Percentiles rank a stretch among this genome's conserved stretches.
Evolutionary conservation across 2,329 filamentous ascomycete species (phyloP).

Genomic region (Scedosporium aurantiacum): DNA sequence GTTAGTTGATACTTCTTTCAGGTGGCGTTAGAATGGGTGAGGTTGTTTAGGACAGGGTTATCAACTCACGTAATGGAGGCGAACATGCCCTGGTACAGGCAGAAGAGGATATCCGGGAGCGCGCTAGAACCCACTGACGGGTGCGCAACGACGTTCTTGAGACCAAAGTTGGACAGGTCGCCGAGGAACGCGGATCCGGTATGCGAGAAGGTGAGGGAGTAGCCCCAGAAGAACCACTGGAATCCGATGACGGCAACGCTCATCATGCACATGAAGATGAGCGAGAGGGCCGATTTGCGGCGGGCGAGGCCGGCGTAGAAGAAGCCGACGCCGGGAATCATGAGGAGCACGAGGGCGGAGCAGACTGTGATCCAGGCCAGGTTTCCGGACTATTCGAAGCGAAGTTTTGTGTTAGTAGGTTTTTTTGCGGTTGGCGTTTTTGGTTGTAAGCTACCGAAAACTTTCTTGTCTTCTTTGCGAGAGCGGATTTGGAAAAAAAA

Average conservation of each 20-base stretch:
- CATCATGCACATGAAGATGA: constrained; percentile 79
- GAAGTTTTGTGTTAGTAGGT: not conserved
- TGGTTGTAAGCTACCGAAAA: not conserved
- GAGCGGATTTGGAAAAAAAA: not conserved
- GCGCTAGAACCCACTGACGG: constrained; percentile 62
- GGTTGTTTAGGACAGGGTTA: not conserved
- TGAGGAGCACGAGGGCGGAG: constrained; percentile 73
- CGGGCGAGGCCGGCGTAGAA: constrained; percentile 88
- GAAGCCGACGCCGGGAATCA: constrained; percentile 90
- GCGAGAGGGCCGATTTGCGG: constrained; percentile 76
- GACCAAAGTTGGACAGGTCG: constrained; percentile 68
- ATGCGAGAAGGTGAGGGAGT: constrained; percentile 76
- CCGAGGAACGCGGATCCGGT: constrained; percentile 69
- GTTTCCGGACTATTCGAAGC: constrained; percentile 53
- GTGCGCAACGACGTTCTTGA: constrained; percentile 64
- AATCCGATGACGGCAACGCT: constrained; percentile 70
- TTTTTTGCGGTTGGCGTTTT: not conserved
- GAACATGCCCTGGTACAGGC: constrained; percentile 82
- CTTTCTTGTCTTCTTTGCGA: not conserved
- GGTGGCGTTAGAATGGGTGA: not conserved
- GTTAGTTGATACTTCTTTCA: not conserved
- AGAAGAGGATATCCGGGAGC: constrained; percentile 75
- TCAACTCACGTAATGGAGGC: constrained; percentile 74
- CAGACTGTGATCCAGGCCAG: constrained; percentile 71
- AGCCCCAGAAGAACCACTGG: constrained; percentile 96